phyloP scores from a whole-genome alignment of 352 stramenopile species.

The Phytophthora pini region DNA sequence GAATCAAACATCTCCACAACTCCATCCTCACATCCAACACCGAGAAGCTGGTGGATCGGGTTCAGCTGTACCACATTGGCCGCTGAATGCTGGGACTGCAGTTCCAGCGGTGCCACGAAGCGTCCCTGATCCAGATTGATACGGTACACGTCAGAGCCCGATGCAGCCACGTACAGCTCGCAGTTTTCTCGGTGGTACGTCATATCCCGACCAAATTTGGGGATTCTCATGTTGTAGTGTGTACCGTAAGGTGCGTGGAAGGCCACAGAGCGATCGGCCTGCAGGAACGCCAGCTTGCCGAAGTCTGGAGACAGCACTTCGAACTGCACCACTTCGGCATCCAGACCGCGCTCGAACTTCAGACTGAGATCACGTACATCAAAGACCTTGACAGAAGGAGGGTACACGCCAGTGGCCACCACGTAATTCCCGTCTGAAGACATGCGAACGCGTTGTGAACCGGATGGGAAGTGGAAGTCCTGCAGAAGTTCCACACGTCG shows the following conservation, averaged over 20 bases:
- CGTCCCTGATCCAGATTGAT: conserved; percentile 98
- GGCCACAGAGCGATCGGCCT: conserved; percentile 95
- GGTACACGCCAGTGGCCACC: conserved; percentile 97
- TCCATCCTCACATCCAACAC: conserved; percentile 94
- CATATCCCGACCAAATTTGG: conserved; percentile 98
- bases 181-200: conserved; percentile 96
- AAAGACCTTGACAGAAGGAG: conserved; percentile 96
- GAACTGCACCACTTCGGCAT: conserved; percentile 97
- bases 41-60: conserved; percentile 91
- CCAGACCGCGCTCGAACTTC: conserved; percentile 99
- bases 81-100: conserved; percentile 54
- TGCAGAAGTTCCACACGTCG: conserved; percentile 98
- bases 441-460: conserved; percentile 94
- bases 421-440: conserved; percentile 96
- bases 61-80: conserved; percentile 93
- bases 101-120: conserved; percentile 92
- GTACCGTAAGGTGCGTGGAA: conserved; percentile 99
- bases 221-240: conserved; percentile 96
- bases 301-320: conserved; percentile 96
- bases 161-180: conserved; percentile 95
- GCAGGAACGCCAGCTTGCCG: conserved; percentile 98
- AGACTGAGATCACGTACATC: conserved; percentile 96
- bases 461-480: conserved; percentile 98
- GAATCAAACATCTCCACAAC: conserved; percentile 97
- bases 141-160: conserved; percentile 93